Base-by-base conservation (phyloP, 805 yeast species). In the Hemisphaericaspora nanyangensis region DNA sequence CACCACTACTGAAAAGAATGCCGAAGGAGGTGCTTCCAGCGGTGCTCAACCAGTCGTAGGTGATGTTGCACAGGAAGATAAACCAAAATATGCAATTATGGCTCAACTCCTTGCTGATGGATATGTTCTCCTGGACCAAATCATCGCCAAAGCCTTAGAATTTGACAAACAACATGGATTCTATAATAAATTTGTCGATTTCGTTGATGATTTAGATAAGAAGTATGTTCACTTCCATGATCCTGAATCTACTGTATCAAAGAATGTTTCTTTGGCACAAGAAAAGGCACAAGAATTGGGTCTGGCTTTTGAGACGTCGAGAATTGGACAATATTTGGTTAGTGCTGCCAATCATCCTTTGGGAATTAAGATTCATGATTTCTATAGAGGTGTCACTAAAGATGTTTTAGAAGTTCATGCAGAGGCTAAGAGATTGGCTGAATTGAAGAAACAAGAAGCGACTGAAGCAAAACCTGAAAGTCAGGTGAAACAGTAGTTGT, bases 91-190 rank as follows among this genome's bases (percentile, higher is more conserved):
- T 40, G 78, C 87, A 15, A 79, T 85, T 43, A 65, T 84, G 63
- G 91, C 93, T 1, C 91, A 85, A 60, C 75, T 82, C 50, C 66
- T 85, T 43, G 71, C 87, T 24, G 75, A 79, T n/a, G 95, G 95
- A 4, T 85, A 85, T 55, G 74, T 70, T 15, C 59, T 85, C 31
- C 71, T 81, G 34, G 93, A 85, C 57, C 61, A 70, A 36, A 62
- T 83, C 35, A 66, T 85, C 31, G 70, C 74, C 41, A 73, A 72
- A 52, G 84, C 87, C 17, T 68, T 82, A 37, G 77, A 70, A 15
- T 67, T 80, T 45, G 93, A 85, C 58, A 68, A 79, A 47, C 66
- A 79, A 51, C 74, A 80, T 52, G 93, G 91, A 0, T 59, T 71
- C 51, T 68, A 83, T 19, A 51, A 63, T 31, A 70, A 70, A 45